A percentile compares a stretch with the other conserved stretches of the same genome.
Conservation (phyloP, 345 rosid genomes). For the Lagerstroemia speciosa region DNA sequence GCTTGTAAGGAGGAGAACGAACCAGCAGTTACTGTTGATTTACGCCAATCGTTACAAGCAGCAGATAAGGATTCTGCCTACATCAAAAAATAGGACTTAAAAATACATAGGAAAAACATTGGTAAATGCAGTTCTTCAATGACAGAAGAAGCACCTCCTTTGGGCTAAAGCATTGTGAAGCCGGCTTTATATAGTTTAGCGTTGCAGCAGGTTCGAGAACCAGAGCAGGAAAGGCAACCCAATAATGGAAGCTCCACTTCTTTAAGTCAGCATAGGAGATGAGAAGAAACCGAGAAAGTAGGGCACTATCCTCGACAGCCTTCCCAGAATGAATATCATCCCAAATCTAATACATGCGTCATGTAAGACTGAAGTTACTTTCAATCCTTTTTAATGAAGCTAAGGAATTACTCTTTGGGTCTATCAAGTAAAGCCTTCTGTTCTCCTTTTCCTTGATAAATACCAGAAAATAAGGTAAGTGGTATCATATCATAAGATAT, state of each 20-base stretch:
- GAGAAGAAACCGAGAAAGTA: constrained; percentile 65
- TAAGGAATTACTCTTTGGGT: background rate
- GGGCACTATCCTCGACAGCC: constrained; percentile 59
- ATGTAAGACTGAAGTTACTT: background rate
- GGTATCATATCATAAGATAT: background rate
- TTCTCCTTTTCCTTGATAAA: background rate
- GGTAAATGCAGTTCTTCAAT: background rate
- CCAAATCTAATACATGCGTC: constrained; percentile 55
- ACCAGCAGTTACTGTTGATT: constrained; percentile 64
- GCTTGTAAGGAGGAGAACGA: background rate
- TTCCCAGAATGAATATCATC: constrained; percentile 73
- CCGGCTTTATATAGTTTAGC: constrained; percentile 58
- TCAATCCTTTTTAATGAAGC: background rate
- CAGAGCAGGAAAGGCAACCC: constrained; percentile 89
- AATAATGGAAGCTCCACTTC: constrained; percentile 79
- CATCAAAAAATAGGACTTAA: constrained; percentile 12
- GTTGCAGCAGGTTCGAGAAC: constrained; percentile 79
- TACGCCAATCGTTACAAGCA: constrained; percentile 83
- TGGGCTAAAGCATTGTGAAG: constrained; percentile 56
- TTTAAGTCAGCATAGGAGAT: constrained; percentile 85
- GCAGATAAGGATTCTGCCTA: constrained; percentile 66
- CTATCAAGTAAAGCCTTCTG: background rate
- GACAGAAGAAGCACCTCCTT: constrained; percentile 44
- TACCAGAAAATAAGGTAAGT: background rate
- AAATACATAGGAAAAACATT: background rate